These are phyloP conservation scores for Hirsutella thompsonii DNA, from an alignment of 2,329 filamentous ascomycete species.

Conservation along the genomic window DNA sequence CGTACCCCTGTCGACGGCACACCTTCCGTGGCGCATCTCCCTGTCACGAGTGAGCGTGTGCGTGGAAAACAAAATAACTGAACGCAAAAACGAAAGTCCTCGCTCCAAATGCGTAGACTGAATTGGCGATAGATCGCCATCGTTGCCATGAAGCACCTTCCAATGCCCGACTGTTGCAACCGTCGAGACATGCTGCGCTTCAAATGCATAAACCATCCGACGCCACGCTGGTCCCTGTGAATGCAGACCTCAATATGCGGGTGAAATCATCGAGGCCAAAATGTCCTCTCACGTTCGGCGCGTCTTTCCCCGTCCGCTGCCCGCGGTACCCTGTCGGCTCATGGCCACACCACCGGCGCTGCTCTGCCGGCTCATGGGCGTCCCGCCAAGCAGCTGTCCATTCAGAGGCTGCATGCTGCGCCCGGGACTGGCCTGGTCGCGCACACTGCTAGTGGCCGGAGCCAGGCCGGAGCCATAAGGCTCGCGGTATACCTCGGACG, in stretches of 20 bases:
- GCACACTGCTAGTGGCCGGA: constrained; percentile 23
- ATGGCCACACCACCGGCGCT: constrained; percentile 42
- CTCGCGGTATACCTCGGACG: constrained; percentile 36
- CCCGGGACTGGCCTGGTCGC: constrained; percentile 25
- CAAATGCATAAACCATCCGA: constrained; percentile 1
- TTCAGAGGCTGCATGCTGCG: constrained; percentile 9
- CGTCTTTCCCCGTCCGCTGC: constrained; percentile 34
- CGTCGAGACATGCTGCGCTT: not conserved
- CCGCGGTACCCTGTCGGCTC: constrained; percentile 39
- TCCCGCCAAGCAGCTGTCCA: constrained; percentile 18
- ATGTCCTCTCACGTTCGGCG: constrained; percentile 16
- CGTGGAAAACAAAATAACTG: no score
- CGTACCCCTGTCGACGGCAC: no score
- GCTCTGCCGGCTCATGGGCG: constrained; percentile 43
- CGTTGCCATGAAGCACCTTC: not conserved
- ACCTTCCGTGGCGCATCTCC: no score
- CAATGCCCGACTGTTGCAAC: no score
- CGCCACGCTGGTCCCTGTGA: constrained; percentile 3
- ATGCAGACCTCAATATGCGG: not conserved
- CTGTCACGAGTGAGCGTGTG: no score
- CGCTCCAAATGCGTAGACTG: no score
- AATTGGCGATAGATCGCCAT: not conserved
- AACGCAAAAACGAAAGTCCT: no score
- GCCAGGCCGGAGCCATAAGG: constrained; percentile 31
- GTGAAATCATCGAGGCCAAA: not conserved